phyloP scores from a whole-genome alignment of 2,329 filamentous ascomycete species.

The Diaporthe citri region DNA sequence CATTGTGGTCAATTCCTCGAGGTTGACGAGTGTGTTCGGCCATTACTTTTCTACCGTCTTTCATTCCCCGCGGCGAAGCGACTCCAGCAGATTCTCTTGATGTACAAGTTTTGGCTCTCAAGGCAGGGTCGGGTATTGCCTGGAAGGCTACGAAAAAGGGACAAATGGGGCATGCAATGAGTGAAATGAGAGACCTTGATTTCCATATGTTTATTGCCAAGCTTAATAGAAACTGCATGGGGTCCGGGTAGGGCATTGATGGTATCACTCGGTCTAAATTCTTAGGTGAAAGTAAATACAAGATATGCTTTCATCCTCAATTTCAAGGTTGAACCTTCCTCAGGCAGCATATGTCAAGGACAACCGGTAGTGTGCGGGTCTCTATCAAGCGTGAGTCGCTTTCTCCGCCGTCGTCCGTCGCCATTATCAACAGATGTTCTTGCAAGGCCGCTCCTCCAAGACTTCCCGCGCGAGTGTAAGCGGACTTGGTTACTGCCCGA shows the following conservation, averaged over 20 bases:
- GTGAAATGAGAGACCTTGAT: slow-evolving; percentile 31
- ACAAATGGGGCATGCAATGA: slow-evolving; percentile 25
- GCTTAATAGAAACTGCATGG: slow-evolving; percentile 35
- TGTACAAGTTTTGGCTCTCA: slow-evolving; percentile 25
- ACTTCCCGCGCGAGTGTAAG: too few species aligned
- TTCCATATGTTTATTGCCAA: slow-evolving; percentile 25
- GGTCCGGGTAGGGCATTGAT: slow-evolving; percentile 21
- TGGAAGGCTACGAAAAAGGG: slow-evolving; percentile 21
- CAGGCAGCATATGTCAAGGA: background rate
- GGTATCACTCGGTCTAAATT: slow-evolving; percentile 21
- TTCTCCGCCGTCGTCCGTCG: background rate
- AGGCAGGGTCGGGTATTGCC: slow-evolving; percentile 25
- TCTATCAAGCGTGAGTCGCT: background rate
- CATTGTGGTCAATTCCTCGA: background rate
- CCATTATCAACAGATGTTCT: background rate
- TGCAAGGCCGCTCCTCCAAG: background rate
- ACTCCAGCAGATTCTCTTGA: slow-evolving; percentile 18
- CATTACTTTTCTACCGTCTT: slow-evolving; percentile 6
- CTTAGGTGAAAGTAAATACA: slow-evolving; percentile 17
- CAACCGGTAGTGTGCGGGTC: background rate
- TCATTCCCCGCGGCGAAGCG: slow-evolving; percentile 3
- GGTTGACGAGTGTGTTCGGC: slow-evolving; percentile 1
- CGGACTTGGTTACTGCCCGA: slow-evolving; percentile 8
- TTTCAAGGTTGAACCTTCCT: background rate
- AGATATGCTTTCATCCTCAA: slow-evolving; percentile 14